A percentile compares a stretch with the other conserved stretches of the same genome.
Evolutionary conservation across 2,329 filamentous ascomycete species (phyloP).

Genomic region (Purpureocillium takamizusanense): DNA sequence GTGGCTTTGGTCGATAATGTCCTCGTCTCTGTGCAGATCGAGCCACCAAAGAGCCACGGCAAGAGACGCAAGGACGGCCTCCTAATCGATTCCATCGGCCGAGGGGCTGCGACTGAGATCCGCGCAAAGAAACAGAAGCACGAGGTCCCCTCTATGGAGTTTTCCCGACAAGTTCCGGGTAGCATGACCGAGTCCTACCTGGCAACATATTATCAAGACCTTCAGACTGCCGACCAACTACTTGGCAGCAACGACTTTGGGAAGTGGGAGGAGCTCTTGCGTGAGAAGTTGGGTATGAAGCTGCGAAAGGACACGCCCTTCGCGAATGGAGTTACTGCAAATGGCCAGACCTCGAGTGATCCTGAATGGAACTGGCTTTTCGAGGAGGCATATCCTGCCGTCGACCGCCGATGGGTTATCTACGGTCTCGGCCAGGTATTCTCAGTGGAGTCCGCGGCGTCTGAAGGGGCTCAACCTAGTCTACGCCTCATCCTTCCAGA

Average conservation of each 20-base stretch:
- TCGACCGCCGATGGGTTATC: constrained; percentile 57
- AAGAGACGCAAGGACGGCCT: constrained; percentile 52
- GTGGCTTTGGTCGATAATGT: constrained; percentile 55
- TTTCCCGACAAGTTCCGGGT: constrained; percentile 33
- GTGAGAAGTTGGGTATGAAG: constrained; percentile 38
- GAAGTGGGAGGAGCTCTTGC: constrained; percentile 41
- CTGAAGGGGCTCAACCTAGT: constrained; percentile 24
- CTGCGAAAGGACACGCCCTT: constrained; percentile 12
- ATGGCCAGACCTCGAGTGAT: constrained; percentile 10
- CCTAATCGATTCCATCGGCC: constrained; percentile 65
- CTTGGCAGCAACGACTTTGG: constrained; percentile 34
- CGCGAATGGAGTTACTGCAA: constrained; percentile 10
- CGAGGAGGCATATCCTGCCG: constrained; percentile 37
- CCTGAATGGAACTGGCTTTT: constrained; percentile 44
- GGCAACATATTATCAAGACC: constrained; percentile 32
- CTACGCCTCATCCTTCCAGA: constrained; percentile 33
- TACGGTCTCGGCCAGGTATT: constrained; percentile 56
- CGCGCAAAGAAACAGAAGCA: constrained; percentile 21
- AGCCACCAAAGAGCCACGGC: constrained; percentile 46
- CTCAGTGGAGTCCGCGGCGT: constrained; percentile 35
- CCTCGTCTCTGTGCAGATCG: constrained; percentile 61
- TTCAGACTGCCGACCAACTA: constrained; percentile 37
- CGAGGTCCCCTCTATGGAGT: constrained; percentile 20
- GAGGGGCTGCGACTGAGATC: constrained; percentile 39
- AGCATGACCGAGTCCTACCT: constrained; percentile 42